Evolutionary conservation across 2,329 filamentous ascomycete species (phyloP).

Genomic region (Pleoardoris graminearum): DNA sequence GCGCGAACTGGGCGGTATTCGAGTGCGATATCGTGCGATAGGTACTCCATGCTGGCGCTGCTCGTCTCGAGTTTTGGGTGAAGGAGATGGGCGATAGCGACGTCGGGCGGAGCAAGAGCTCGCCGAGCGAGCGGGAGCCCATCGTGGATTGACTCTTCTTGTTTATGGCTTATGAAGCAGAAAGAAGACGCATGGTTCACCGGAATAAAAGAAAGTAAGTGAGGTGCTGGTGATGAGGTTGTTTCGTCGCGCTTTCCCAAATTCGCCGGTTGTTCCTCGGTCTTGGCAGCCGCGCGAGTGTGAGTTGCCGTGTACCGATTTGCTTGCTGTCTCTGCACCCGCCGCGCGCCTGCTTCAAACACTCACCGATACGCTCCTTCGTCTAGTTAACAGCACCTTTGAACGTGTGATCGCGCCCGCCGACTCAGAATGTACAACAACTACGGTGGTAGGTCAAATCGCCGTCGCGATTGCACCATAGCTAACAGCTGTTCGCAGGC

Average conservation of each 20-base stretch:
- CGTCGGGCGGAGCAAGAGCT: conserved; percentile 37
- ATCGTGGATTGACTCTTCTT: conserved; percentile 16
- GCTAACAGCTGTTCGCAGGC: conserved; percentile 52
- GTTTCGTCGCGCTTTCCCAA: conserved; percentile 24
- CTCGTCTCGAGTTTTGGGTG: conserved; percentile 13
- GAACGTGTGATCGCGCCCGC: conserved; percentile 5
- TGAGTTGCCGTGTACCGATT: conserved; percentile 20
- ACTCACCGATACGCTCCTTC: neutral
- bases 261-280: conserved; percentile 25
- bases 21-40: conserved; percentile 16
- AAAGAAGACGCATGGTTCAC: conserved; percentile 1
- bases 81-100: conserved; percentile 24
- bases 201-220: neutral
- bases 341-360: neutral
- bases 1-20: conserved; percentile 10
- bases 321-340: neutral
- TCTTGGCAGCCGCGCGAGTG: conserved; percentile 13
- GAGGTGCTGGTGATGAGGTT: neutral
- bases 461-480: conserved; percentile 21
- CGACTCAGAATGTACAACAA: conserved; percentile 41
- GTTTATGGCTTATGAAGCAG: neutral
- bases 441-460: conserved; percentile 35
- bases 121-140: conserved; percentile 36
- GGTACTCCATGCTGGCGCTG: conserved; percentile 21
- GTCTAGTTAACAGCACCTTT: neutral